Evolutionary conservation across 2,329 filamentous ascomycete species (phyloP).

Genomic region (Nemania bipapillata): DNA sequence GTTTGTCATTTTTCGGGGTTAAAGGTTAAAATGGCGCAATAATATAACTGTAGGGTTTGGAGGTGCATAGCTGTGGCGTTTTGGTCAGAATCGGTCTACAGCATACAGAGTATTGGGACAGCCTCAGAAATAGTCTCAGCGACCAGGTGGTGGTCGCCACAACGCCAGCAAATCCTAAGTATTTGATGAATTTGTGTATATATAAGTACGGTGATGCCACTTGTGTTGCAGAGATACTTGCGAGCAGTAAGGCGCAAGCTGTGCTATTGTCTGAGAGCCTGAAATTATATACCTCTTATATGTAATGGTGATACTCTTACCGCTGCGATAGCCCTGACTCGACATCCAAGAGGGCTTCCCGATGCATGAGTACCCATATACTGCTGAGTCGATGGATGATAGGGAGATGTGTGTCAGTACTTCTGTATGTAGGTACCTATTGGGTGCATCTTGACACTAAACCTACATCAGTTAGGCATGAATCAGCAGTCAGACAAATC

Average conservation of each 20-base stretch:
- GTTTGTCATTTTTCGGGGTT: background rate
- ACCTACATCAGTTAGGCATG: background rate
- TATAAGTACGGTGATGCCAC: background rate
- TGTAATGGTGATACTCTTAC: background rate
- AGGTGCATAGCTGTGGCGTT: constrained; percentile 33
- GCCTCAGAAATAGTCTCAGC: background rate
- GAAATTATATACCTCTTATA: background rate
- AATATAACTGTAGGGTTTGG: constrained; percentile 18
- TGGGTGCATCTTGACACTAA: background rate
- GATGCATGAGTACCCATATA: no score
- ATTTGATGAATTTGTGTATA: background rate
- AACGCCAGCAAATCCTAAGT: background rate
- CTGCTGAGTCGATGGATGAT: no score
- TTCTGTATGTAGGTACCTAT: background rate
- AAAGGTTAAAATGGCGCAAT: constrained; percentile 12
- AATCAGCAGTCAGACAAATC: background rate
- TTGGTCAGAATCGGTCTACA: constrained; percentile 15
- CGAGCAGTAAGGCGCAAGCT: background rate
- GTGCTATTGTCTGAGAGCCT: background rate
- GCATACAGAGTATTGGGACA: constrained; percentile 5
- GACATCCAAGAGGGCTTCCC: no score
- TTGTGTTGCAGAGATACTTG: background rate
- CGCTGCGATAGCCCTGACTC: background rate
- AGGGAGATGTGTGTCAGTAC: background rate
- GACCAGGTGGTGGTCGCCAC: background rate